A percentile compares a stretch with the other conserved stretches of the same genome.
These are phyloP conservation scores for Lipomyces sp. DNA, from an alignment of 805 yeast genomes.

Conservation along the genomic window DNA sequence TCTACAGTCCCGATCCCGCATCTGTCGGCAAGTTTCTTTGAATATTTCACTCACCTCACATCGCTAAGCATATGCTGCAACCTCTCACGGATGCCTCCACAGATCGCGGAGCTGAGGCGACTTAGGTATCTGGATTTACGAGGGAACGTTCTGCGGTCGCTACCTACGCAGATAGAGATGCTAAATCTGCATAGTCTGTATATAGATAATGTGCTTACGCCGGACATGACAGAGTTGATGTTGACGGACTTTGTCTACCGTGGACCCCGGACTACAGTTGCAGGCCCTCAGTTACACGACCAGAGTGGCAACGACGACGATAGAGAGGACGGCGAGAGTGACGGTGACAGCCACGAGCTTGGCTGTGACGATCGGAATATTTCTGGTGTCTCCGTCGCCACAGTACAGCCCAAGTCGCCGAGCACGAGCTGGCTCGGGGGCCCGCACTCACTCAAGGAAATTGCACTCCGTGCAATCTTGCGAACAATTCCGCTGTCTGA, in stretches of 20 bases:
- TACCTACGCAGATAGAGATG: constrained; percentile 16
- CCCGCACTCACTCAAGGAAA: constrained; percentile 18
- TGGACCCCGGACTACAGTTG: neutral
- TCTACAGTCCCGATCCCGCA: no score
- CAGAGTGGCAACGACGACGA: neutral
- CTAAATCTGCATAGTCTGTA: constrained; percentile 19
- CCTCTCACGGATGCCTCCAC: constrained; percentile 21
- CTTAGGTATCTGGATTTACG: constrained; percentile 17
- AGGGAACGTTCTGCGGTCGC: constrained; percentile 11
- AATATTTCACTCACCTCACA: constrained; percentile 17
- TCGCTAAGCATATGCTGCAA: constrained; percentile 20
- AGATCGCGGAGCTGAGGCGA: constrained; percentile 15
- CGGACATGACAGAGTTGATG: constrained; percentile 21
- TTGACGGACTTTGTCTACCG: constrained; percentile 20
- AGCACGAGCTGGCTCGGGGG: constrained; percentile 15
- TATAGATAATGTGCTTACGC: constrained; percentile 16
- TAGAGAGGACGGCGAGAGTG: neutral
- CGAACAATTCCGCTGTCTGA: constrained; percentile 16
- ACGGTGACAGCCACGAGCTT: neutral
- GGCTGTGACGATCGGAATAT: neutral
- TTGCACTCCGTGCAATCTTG: constrained; percentile 8
- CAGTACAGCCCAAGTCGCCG: neutral
- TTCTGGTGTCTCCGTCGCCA: neutral
- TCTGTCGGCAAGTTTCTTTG: constrained; percentile 24
- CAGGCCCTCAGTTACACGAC: neutral